A percentile compares a stretch with the other conserved stretches of the same genome.
These are phyloP conservation scores for Berkeleyomyces basicola DNA, from an alignment of 2,329 filamentous ascomycete species.

Conservation along the genomic window DNA sequence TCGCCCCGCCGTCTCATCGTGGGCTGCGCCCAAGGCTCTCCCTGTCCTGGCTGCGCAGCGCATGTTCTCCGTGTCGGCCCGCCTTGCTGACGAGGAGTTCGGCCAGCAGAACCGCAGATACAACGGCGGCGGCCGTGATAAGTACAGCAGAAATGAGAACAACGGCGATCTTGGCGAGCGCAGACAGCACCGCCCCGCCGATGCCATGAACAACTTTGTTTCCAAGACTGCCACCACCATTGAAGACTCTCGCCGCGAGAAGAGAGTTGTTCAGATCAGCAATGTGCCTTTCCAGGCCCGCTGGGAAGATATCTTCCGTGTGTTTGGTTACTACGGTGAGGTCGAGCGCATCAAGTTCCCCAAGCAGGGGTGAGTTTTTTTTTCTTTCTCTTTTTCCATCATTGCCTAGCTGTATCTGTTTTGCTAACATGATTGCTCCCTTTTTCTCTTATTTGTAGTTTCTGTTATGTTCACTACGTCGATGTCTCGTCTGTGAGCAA, in stretches of 20 bases:
- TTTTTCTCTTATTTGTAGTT: not conserved
- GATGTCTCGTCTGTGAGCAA: conserved; percentile 2
- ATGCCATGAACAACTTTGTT: conserved; percentile 9
- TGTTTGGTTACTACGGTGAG: conserved; percentile 13
- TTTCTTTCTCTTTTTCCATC: not conserved
- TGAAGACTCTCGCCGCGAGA: conserved; percentile 6
- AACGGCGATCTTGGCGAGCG: not conserved
- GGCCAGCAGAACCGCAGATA: not conserved
- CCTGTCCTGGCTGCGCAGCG: not conserved
- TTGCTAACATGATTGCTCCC: not conserved
- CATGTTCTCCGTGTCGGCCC: conserved; percentile 5
- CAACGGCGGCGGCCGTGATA: not conserved
- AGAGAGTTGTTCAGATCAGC: conserved; percentile 7
- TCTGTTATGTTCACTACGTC: conserved; percentile 10
- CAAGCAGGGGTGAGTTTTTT: conserved; percentile 9
- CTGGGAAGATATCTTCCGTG: conserved; percentile 12
- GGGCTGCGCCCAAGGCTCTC: not conserved
- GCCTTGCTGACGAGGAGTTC: not conserved
- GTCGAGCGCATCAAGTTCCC: conserved; percentile 12
- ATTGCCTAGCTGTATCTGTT: not conserved
- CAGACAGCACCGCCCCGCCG: not conserved
- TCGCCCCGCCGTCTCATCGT: conserved; percentile 6
- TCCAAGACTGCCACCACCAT: conserved; percentile 10
- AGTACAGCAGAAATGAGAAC: too few species aligned
- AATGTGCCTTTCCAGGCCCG: conserved; percentile 9